These are phyloP conservation scores for Acanthamoeba sp. DNA, from an alignment of 208 protist genomes.

Conservation along the genomic window DNA sequence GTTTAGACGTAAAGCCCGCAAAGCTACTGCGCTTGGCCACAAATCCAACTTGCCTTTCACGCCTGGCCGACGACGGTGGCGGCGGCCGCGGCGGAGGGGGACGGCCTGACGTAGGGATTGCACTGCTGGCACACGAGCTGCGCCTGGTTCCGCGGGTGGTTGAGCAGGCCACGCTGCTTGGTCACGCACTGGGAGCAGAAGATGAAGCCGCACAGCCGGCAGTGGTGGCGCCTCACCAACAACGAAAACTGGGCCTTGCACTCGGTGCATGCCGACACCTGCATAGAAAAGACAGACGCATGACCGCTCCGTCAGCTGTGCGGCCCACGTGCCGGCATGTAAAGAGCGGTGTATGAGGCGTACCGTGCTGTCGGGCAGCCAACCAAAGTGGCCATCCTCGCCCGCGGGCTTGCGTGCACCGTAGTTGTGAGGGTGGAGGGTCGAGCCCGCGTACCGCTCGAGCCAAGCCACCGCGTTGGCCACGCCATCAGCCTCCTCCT, in stretches of 20 bases:
- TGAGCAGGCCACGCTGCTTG: conserved; percentile 39
- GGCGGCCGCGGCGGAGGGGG: neutral
- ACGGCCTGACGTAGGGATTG: conserved; percentile 5
- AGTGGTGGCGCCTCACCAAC: neutral
- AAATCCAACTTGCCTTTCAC: no score
- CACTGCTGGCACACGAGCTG: conserved; percentile 42
- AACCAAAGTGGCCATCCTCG: neutral
- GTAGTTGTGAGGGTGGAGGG: neutral
- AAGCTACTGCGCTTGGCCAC: no score
- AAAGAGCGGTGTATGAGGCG: no score
- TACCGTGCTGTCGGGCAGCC: neutral
- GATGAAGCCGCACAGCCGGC: conserved; percentile 37
- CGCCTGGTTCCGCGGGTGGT: neutral
- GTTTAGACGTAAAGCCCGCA: no score
- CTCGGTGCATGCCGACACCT: neutral
- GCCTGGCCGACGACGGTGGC: no score
- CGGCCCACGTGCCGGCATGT: neutral
- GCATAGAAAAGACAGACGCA: no score
- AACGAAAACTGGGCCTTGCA: neutral
- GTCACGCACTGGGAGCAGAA: conserved; percentile 11
- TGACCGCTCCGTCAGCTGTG: neutral
- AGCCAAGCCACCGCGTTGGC: conserved; percentile 31
- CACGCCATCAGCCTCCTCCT: neutral
- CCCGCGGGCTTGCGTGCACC: neutral
- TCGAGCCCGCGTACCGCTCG: neutral